Evolutionary conservation across 164 flowering plant species (phyloP), one percentile per base, ranked within the genome.

Genomic region (Berberis thunbergii): DNA sequence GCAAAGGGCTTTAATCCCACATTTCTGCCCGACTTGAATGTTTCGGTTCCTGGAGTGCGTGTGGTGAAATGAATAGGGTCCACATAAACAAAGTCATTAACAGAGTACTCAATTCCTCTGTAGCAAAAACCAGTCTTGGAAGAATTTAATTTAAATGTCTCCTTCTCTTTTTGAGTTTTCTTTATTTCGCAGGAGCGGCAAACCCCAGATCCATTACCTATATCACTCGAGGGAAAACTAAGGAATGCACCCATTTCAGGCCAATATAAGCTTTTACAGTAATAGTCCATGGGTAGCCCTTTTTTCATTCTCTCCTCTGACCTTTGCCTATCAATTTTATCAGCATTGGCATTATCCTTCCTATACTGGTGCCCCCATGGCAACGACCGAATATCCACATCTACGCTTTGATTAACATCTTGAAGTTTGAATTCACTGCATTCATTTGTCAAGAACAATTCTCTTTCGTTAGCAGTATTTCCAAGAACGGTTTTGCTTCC

Each of bases 201-300:
- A 40, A 40, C 9, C 39, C 97, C 97, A 75, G 78, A 63, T 6
- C 97, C 99, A 60, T 82, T 78, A 54, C 97, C 97, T 77, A 91
- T 67, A 5, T 72, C 52, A 11, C 75, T 79, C 40, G 2, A 6
- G 40, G 85, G 87, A 65, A 94, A 78, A 64, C 73, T 63, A 62
- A 84, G 72, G 75, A 91, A 89, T 49, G 88, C 91, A 61, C 99
- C 99, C 79, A 67, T 86, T 52, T 87, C 88, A 60, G 97, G 96
- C 75, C 78, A 84, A 68, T 94, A 94, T 70, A 94, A 72, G 67
- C 94, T 89, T 75, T 83, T 91, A 70, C 97, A 94, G 63, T 81
- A 87, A 69, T 85, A 94, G 58, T 87, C 96, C n/a, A 73, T 69
- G 0, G 95, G 84, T 71, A 94, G 65, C 43, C 91, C 96, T 64